Evolutionary conservation across 495 filamentous ascomycete genomes (phyloP), one percentile per base, ranked within the genome.

Genomic region (Annulohypoxylon moriforme): DNA sequence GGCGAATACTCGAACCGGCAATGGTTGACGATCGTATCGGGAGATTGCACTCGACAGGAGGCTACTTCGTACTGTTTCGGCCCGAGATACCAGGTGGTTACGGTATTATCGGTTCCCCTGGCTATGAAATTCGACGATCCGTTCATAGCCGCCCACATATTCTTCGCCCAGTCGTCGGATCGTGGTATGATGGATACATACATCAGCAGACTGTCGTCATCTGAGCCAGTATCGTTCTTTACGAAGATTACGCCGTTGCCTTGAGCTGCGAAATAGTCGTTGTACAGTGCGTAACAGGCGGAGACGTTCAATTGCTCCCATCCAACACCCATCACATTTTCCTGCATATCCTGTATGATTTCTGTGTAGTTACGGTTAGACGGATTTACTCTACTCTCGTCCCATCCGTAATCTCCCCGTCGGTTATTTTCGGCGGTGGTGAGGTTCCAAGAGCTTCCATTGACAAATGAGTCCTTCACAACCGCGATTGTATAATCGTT

Each of bases 401-500:
- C 56, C 71, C 69, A 76, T 1, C 40, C 76, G 2, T 16, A 42
- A 40, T 68, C 69, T 1, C 60, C 55, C 13, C 16, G 0, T 20
- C 70, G 22, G 25, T 67, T 68, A 24, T 9, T 44, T 36, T 65
- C 53, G 7, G 57, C 66, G 4, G 31, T 49, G 16, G 60, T 36
- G 11, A 64, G 44, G 46, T 58, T 62, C 73, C 72, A 74, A 8
- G 53, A 36, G 4, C 47, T 44, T 25, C 62, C 64, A 9, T 50
- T 38, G 20, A 78, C 55, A 56, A 83, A 80, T 0, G 72, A 69
- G 40, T 77, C 58, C 14, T 71, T 75, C 18, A 79, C 79, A 6
- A 79, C 64, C 9, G 80, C 64, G 5, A 79, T 67, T 2, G 76
- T 74, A 53, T 81, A 83, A 31, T 80, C 68, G 50, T 79, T 76